These are phyloP conservation scores for Saccharomyces hybrid DNA, from an alignment of 1,139 yeast genomes.

Conservation along the genomic window DNA sequence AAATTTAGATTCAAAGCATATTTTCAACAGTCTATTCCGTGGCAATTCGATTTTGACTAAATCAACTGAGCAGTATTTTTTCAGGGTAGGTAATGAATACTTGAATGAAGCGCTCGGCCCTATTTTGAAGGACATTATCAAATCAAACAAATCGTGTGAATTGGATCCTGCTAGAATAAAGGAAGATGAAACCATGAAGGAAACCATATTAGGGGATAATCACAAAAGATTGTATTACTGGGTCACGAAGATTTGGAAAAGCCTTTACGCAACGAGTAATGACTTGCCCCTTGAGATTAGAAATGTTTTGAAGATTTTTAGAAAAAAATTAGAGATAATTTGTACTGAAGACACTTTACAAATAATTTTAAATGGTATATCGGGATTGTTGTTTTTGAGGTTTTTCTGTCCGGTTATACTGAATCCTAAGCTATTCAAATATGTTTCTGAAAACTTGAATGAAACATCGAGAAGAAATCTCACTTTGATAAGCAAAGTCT, in stretches of 20 bases:
- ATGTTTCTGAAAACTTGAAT: conserved; percentile 62
- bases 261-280: conserved; percentile 59
- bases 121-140: conserved; percentile 50
- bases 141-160: conserved; percentile 53
- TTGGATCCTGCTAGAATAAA: conserved; percentile 56
- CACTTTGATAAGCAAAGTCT: conserved; percentile 72
- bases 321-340: conserved; percentile 52
- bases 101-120: conserved; percentile 65
- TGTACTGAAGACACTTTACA: conserved; percentile 53
- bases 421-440: conserved; percentile 76
- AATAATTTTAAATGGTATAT: conserved; percentile 54
- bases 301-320: conserved; percentile 47
- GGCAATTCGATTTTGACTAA: conserved; percentile 80
- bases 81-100: conserved; percentile 72
- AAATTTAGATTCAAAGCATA: conserved; percentile 21
- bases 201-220: conserved; percentile 42
- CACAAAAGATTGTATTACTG: conserved; percentile 47
- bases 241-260: conserved; percentile 63
- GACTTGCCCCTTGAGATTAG: conserved; percentile 70
- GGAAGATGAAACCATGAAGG: conserved; percentile 37
- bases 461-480: conserved; percentile 69
- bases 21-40: conserved; percentile 69
- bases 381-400: conserved; percentile 77
- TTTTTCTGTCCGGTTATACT: conserved; percentile 87
- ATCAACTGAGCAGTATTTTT: conserved; percentile 68